phyloP scores from a whole-genome alignment of 2,329 filamentous ascomycete species.

The Thelonectria discophora region DNA sequence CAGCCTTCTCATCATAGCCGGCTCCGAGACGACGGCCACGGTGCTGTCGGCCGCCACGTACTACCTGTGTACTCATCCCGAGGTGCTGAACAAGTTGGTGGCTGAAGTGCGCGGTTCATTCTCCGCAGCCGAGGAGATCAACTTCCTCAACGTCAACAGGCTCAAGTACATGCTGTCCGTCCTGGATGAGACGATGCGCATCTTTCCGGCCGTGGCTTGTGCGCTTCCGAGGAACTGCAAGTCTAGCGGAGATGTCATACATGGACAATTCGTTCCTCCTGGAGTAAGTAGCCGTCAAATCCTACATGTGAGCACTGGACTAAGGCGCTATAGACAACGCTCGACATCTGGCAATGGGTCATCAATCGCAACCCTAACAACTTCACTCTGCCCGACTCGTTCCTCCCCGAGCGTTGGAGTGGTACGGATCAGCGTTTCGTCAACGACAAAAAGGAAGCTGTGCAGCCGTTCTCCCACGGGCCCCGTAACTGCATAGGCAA shows the following conservation, averaged over 20 bases:
- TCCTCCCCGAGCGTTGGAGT: slow-evolving; percentile 25
- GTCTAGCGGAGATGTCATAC: not conserved
- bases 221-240: not conserved
- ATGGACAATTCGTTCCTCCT: not conserved
- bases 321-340: not conserved
- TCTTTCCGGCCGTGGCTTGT: slow-evolving; percentile 17
- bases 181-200: slow-evolving; percentile 22
- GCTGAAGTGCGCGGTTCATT: slow-evolving; percentile 43
- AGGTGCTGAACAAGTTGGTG: slow-evolving; percentile 43
- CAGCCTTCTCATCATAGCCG: not conserved
- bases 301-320: not conserved
- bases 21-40: slow-evolving; percentile 47
- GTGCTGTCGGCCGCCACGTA: slow-evolving; percentile 40
- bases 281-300: not conserved
- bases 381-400: slow-evolving; percentile 17
- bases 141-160: slow-evolving; percentile 18
- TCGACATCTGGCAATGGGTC: not conserved
- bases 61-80: slow-evolving; percentile 43
- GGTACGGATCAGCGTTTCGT: slow-evolving; percentile 10
- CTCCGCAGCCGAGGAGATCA: slow-evolving; percentile 27
- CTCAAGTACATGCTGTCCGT: slow-evolving; percentile 22
- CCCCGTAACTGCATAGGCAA: slow-evolving; percentile 27
- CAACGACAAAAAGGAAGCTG: slow-evolving; percentile 20
- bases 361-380: not conserved
- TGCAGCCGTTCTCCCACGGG: slow-evolving; percentile 23